Conservation (phyloP, 2,329 filamentous ascomycete species). For the Aspergillus ruber region DNA sequence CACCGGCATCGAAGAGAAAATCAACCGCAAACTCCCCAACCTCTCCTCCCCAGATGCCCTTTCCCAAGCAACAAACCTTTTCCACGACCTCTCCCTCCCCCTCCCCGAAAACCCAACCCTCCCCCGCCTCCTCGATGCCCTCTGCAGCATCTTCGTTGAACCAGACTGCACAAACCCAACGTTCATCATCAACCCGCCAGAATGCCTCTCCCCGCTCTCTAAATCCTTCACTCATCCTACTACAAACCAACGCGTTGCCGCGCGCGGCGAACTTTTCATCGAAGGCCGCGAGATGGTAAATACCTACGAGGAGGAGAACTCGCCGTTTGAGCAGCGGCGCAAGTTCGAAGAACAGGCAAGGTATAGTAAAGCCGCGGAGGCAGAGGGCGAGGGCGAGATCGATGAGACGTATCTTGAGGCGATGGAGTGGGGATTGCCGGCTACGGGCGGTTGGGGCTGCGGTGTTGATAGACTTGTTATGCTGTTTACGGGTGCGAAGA, state of each 20-base stretch:
- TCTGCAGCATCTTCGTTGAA: slow-evolving; percentile 72
- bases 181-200: slow-evolving; percentile 85
- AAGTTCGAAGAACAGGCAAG: slow-evolving; percentile 65
- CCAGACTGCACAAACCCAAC: slow-evolving; percentile 65
- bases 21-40: slow-evolving; percentile 61
- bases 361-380: slow-evolving; percentile 38
- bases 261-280: slow-evolving; percentile 80
- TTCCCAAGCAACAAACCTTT: slow-evolving; percentile 51
- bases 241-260: slow-evolving; percentile 67
- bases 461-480: slow-evolving; percentile 88
- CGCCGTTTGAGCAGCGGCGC: slow-evolving; percentile 72
- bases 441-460: slow-evolving; percentile 94
- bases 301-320: slow-evolving; percentile 98
- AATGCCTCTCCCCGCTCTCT: slow-evolving; percentile 81
- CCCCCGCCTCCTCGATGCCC: slow-evolving; percentile 70
- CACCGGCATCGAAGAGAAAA: slow-evolving; percentile 63
- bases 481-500: slow-evolving; percentile 71
- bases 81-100: slow-evolving; percentile 44
- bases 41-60: slow-evolving; percentile 52
- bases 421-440: slow-evolving; percentile 83
- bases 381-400: slow-evolving; percentile 42
- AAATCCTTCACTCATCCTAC: slow-evolving; percentile 71
- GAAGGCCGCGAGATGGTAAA: slow-evolving; percentile 78
- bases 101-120: slow-evolving; percentile 51
- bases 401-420: slow-evolving; percentile 82